Conservation (phyloP, 805 yeast species). For the Kodamaea hsintzibuensis region DNA sequence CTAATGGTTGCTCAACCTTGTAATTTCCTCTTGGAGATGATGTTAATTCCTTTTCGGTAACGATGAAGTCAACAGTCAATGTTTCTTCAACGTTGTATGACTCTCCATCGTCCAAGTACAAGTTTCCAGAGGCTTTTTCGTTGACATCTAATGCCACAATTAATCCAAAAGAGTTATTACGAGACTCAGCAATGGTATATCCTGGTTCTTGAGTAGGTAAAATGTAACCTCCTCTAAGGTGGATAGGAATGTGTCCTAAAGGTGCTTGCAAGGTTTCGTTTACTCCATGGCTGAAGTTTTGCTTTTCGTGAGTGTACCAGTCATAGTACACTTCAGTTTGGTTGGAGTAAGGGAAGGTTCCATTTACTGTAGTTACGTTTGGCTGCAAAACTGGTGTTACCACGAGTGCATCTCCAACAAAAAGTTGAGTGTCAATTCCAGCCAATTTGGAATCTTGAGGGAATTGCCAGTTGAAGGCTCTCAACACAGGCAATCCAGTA, state of each 20-base stretch:
- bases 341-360: constrained; percentile 24
- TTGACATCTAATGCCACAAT: constrained; percentile 22
- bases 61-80: constrained; percentile 20
- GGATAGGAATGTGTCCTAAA: constrained; percentile 26
- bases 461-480: constrained; percentile 26
- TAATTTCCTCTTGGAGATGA: constrained; percentile 18
- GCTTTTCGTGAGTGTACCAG: constrained; percentile 22
- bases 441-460: constrained; percentile 18
- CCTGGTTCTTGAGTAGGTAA: constrained; percentile 26
- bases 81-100: constrained; percentile 16
- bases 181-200: constrained; percentile 22
- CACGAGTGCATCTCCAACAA: constrained; percentile 26
- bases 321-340: constrained; percentile 24
- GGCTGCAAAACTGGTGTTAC: constrained; percentile 29
- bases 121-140: constrained; percentile 19
- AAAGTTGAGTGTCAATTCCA: constrained; percentile 23
- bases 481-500: constrained; percentile 23
- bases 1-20: constrained; percentile 17
- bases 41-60: constrained; percentile 10
- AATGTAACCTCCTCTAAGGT: constrained; percentile 23
- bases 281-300: constrained; percentile 17
- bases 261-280: constrained; percentile 26
- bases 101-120: constrained; percentile 28
- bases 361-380: constrained; percentile 20
- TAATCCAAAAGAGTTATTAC: constrained; percentile 22